Base-by-base conservation (phyloP, 441 rosid genomes). In the Populus hybrid region DNA sequence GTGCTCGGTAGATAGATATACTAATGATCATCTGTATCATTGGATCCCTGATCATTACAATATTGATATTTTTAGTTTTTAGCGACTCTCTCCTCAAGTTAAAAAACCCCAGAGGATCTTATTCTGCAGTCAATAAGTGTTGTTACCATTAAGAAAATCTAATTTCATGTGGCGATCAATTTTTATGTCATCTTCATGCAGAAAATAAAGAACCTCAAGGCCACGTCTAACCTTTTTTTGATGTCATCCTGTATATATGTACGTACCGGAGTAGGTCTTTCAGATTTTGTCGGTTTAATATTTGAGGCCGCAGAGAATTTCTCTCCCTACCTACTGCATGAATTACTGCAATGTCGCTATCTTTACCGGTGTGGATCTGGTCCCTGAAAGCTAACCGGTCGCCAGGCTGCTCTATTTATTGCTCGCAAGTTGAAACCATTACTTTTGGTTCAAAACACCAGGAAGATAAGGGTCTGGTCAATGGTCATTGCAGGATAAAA, bases 391-490 rank as follows among this genome's bases (percentile, higher is more conserved):
- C 42, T 72, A 57, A 18, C 42, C 1, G n/a, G 35, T 18, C 64
- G 9, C 42, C 21, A 12, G 16, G 34, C 73, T 40, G 73, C 73
- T 18, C 67, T 50, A 50, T 14, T 50, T 50, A 50, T 50, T 14
- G 57, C 57, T 50, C 1, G 57, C 32, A 34, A 18, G 61, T 6
- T 53, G 61, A 69, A 69, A 73, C 53, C 34, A 66, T 67, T 14
- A 75, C 38, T 75, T 66, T 67, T 16, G 71, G 64, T 66, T 66
- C 71, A 75, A 66, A 12, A 28, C 64, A 75, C 65, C 28, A 66
- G 64, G 26, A 40, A 75, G 71, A 75, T 46, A 67, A 75, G 71
- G 32, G 32, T 30, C 32, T 30, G 64, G 46, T 26, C 50, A 30
- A 30, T 61, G 38, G 42, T n/a, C 66, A 66, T 76, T 63, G 71